Conservation (phyloP, 805 yeast genomes). For the Metschnikowia cubensis region DNA sequence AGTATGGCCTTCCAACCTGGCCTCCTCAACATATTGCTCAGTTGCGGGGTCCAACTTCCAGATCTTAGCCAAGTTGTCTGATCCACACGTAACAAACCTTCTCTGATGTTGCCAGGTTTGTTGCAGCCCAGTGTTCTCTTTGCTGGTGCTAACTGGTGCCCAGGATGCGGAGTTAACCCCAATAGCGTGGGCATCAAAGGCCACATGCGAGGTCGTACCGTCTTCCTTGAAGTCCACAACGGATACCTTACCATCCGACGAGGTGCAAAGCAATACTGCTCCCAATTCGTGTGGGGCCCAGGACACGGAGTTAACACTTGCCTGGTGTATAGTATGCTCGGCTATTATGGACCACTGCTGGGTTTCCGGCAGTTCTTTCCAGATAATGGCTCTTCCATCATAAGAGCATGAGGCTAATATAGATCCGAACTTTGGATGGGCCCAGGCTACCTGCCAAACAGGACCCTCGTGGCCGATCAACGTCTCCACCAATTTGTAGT, state of each 20-base stretch:
- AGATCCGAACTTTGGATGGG: slow-evolving; percentile 96
- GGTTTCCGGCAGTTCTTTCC: slow-evolving; percentile 82
- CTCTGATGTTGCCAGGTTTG: slow-evolving; percentile 36
- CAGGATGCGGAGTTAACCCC: slow-evolving; percentile 95
- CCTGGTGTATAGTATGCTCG: slow-evolving; percentile 83
- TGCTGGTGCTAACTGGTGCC: slow-evolving; percentile 63
- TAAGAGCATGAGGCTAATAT: slow-evolving; percentile 92
- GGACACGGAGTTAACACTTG: slow-evolving; percentile 87
- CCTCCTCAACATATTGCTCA: slow-evolving; percentile 66
- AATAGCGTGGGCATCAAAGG: slow-evolving; percentile 80
- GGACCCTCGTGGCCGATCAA: slow-evolving; percentile 95
- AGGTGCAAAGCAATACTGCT: slow-evolving; percentile 82
- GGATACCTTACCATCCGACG: slow-evolving; percentile 90
- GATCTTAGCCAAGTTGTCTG: slow-evolving; percentile 87
- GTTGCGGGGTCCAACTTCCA: slow-evolving; percentile 67
- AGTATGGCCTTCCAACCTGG: slow-evolving; percentile 79
- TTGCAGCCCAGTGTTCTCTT: slow-evolving; percentile 19
- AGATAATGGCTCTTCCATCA: slow-evolving; percentile 89
- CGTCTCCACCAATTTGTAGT: slow-evolving; percentile 63
- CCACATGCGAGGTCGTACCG: slow-evolving; percentile 65
- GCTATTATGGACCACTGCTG: slow-evolving; percentile 86
- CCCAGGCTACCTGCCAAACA: slow-evolving; percentile 99
- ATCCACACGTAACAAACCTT: slow-evolving; percentile 90
- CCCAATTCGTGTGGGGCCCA: slow-evolving; percentile 99
- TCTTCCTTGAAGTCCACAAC: slow-evolving; percentile 89